Base-by-base conservation (phyloP, 345 rosid genomes). In the Sisymbrium altissimum region DNA sequence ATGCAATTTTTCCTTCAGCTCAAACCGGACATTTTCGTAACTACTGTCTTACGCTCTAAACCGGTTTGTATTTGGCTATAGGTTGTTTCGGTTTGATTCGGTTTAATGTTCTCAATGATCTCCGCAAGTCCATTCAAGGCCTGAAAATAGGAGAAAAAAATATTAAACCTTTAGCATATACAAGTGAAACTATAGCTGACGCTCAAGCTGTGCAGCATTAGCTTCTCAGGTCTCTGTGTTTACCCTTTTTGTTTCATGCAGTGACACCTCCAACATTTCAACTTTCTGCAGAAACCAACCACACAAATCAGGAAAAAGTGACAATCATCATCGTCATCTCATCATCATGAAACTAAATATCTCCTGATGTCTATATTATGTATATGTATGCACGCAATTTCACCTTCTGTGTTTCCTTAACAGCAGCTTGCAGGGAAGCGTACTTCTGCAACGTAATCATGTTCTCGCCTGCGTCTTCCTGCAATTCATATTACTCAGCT, bases 241-340 rank as follows among this genome's bases (percentile, higher is more conserved):
- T 45, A 65, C 77, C 77, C n/a, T 35, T 55, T 56, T 73, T 23
- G 71, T 55, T 66, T 73, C 77, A 32, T 55, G 49, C 7, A 73
- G 65, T 65, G 77, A 64, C 25, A 33, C 3, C 48, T 73, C 71
- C 40, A 73, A 11, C 77, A 65, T 65, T 56, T 65, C 33, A 25
- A 73, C 55, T 56, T 14, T 73, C 71, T 73, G 66, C 65, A 56
- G 13, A 30, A 64, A 55, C 57, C 64, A 73, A 64, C 46, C 38
- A 64, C 48, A 23, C 30, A 19, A 32, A 43, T 29, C 39, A 52
- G 49, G 1, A n/a, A 9, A 39, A 9, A 40, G 1, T 27, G 29
- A 27, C 29, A 27, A 27, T n/a, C n/a, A n/a, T n/a, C n/a, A n/a
- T n/a, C n/a, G n/a, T n/a, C n/a, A n/a, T n/a, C n/a, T n/a, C n/a